phyloP scores from a whole-genome alignment of 257 asterid genomes.

The Solanum dulcamara region DNA sequence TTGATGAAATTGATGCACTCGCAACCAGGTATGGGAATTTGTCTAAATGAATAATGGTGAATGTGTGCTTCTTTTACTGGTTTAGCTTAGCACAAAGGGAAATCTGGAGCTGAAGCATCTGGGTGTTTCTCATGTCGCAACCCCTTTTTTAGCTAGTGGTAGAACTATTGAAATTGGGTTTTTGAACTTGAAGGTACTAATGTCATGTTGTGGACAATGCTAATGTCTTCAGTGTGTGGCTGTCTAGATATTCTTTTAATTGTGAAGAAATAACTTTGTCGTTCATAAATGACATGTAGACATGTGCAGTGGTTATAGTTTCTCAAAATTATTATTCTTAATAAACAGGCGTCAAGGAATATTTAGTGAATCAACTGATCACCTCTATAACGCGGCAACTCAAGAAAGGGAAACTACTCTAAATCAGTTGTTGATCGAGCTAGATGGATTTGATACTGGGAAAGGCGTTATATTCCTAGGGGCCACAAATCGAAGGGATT shows the following conservation, averaged over 20 bases:
- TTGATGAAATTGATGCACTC: constrained; percentile 97
- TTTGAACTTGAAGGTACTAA: neutral
- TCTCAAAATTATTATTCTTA: neutral
- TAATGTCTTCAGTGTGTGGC: neutral
- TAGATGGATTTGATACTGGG: constrained; percentile 98
- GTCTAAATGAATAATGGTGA: neutral
- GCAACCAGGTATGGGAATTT: constrained; percentile 64
- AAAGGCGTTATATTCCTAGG: constrained; percentile 97
- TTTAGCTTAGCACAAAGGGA: neutral
- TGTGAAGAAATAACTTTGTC: neutral
- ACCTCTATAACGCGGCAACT: constrained; percentile 61
- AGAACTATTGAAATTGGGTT: neutral
- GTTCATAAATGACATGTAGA: neutral
- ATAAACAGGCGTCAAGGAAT: constrained; percentile 80
- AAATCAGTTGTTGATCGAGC: constrained; percentile 93
- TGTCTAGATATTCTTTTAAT: neutral
- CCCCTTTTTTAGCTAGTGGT: neutral
- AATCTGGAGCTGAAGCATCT: neutral
- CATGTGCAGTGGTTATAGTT: neutral
- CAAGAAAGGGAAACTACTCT: constrained; percentile 98
- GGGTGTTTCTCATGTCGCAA: neutral
- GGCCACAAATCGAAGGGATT: constrained; percentile 94
- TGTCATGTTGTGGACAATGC: neutral
- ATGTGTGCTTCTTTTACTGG: neutral
- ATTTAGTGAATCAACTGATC: constrained; percentile 41